Evolutionary conservation across 768 basidiomycete species (phyloP), one percentile per base, ranked within the genome.

Genomic region (Piloderma croceum): DNA sequence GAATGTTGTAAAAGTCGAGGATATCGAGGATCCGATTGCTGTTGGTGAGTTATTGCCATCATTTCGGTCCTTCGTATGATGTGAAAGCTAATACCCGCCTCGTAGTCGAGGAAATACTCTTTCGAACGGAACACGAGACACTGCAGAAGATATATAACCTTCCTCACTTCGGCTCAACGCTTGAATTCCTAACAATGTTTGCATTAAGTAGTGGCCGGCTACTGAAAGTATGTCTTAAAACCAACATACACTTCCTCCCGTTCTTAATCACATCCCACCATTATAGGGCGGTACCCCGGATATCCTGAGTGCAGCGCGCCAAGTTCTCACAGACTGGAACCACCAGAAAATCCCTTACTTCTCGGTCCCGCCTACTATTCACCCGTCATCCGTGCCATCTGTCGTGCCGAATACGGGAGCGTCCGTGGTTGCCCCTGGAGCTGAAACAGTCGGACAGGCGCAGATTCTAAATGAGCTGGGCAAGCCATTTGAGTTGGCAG

Each of bases 311-410:
- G 76, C 90, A 0, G 90, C 93, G 0, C 81, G 89, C 23, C 79
- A 83, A 11, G 74, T 97, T 18, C 61, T 97, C 1, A 76, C 70
- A 36, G 92, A 99, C 57, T 99, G 94, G 93, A 97, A 97, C 53
- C 79, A 89, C 42, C 91, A 96, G 59, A 94, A 90, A 56, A 94
- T 97, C 9, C 85, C 89, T 0, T 98, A 89, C 64, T 88, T 73
- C 64, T 88, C 90, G 4, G 58, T 67, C 2, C 90, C 92, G 7
- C 92, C 94, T 0, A 54, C 68, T 6, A 58, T 88, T 2, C 90
- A 93, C 57, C 83, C 89, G 0, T 89, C 88, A 1, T 70, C 77
- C 23, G 70, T 90, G 42, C 83, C 89, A 0, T 89, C 88, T 1
- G 70, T 77, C 23, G 70, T 90, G 42, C 83, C 86, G 5, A 70